Base-by-base conservation (phyloP, 148 eudicot species). In the Polygonum maritimum region DNA sequence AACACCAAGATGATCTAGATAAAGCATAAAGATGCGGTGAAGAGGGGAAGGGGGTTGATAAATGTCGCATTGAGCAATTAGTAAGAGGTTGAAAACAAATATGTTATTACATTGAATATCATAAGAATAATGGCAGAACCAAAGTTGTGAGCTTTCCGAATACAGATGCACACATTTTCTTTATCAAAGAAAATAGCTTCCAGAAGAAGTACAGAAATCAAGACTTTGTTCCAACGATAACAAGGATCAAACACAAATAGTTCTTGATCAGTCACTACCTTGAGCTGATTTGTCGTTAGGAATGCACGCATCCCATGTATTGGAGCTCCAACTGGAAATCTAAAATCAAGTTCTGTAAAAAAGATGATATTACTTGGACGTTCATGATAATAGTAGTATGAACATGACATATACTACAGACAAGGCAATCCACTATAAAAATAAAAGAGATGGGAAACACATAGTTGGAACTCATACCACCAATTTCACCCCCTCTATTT, bases 241-340 rank as follows among this genome's bases (percentile, higher is more conserved):
- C 33, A 57, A 57, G 63, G 33, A n/a, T 57, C 5, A 9, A 26
- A 26, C 31, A 26, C 31, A 11, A 40, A 35, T 48, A 57, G 35
- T 14, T 26, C 63, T 55, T 71, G 74, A 71, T 1, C 36, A 57
- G 39, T 55, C 31, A 77, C 79, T 86, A 92, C 99, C 92, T 92
- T 85, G 40, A 95, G 94, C 90, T 95, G 99, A 80, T 89, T 95
- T 75, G 99, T 95, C 11, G 99, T 39, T 83, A 95, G 82, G 83
- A 95, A 95, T 57, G 99, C 99, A 55, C 36, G 83, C 48, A 95
- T 95, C 84, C 98, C 98, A 85, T 95, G 96, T 78, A 95, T 48
- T 60, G 98, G 98, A 73, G 98, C 98, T 78, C 98, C 98, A 89
- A 92, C 60, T 48, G 96, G 89, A 77, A 95, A 95, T 40, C 98